These are phyloP conservation scores for Colletotrichum horii DNA, from an alignment of 2,329 filamentous ascomycete genomes.

Conservation along the genomic window DNA sequence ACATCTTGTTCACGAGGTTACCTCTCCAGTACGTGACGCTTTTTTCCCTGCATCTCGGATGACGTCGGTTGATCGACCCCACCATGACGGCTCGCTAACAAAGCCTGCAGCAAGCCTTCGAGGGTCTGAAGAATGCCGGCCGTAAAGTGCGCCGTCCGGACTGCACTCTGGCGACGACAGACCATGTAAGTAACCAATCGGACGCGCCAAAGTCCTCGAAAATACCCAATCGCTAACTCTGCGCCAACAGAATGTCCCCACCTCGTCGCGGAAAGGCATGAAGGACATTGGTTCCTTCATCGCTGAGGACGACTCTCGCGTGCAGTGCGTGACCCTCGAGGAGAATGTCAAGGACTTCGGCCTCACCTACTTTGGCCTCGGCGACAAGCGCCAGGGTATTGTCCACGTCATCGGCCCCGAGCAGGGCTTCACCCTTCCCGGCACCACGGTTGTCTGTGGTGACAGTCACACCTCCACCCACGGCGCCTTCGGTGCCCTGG, in stretches of 20 bases:
- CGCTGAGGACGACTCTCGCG: constrained; percentile 89
- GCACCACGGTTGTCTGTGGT: constrained; percentile 95
- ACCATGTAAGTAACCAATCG: constrained; percentile 73
- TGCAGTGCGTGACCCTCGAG: constrained; percentile 95
- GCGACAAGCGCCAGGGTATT: constrained; percentile 96
- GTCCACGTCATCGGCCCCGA: constrained; percentile 98
- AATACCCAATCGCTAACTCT: background rate
- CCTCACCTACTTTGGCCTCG: constrained; percentile 95
- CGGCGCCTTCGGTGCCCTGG: constrained; percentile 92
- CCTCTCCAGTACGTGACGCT: constrained; percentile 73
- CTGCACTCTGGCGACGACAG: constrained; percentile 94
- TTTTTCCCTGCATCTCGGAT: background rate
- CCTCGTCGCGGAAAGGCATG: constrained; percentile 86
- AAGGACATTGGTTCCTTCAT: constrained; percentile 95
- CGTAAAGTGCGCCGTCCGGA: constrained; percentile 91
- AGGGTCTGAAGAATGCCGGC: constrained; percentile 88
- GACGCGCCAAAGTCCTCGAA: background rate
- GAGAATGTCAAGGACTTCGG: constrained; percentile 97
- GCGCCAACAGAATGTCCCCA: constrained; percentile 83
- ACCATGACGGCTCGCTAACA: constrained; percentile 20
- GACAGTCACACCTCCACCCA: constrained; percentile 99
- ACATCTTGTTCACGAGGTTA: constrained; percentile 98
- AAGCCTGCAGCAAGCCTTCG: constrained; percentile 82
- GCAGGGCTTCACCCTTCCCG: constrained; percentile 97
- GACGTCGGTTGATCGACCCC: constrained; percentile 14